phyloP scores from a whole-genome alignment of 805 yeast genomes.

The Zygoascus ofunaensis region DNA sequence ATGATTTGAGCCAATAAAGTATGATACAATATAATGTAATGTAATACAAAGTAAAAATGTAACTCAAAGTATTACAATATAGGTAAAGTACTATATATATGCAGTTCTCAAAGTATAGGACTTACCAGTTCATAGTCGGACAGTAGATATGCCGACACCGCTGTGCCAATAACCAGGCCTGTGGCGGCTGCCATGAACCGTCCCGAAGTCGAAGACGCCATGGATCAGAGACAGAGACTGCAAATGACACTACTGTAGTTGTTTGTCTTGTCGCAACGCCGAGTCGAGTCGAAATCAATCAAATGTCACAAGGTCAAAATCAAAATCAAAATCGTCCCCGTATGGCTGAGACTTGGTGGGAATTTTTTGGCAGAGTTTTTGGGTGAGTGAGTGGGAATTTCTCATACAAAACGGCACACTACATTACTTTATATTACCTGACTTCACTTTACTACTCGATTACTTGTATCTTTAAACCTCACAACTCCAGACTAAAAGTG shows the following conservation, averaged over 20 bases:
- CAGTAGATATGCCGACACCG: constrained; percentile 20
- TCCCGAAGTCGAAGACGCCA: constrained; percentile 22
- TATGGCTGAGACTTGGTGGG: not conserved
- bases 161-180: constrained; percentile 22
- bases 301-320: not conserved
- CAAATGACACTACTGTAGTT: no score
- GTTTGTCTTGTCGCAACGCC: not conserved
- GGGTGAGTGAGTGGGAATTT: no score
- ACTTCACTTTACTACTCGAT: no score
- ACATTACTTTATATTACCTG: no score
- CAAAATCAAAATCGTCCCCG: not conserved
- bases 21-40: no score
- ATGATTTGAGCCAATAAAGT: no score
- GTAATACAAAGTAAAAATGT: no score
- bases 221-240: no score
- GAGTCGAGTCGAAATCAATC: constrained; percentile 1
- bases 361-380: not conserved
- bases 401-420: no score
- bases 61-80: not conserved
- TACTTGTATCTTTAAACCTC: no score
- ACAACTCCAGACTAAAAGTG: no score
- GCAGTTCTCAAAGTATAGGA: no score
- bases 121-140: constrained; percentile 25
- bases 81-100: not conserved
- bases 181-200: constrained; percentile 21